Conservation (phyloP, 768 basidiomycete species). For the Serendipita vermifera region DNA sequence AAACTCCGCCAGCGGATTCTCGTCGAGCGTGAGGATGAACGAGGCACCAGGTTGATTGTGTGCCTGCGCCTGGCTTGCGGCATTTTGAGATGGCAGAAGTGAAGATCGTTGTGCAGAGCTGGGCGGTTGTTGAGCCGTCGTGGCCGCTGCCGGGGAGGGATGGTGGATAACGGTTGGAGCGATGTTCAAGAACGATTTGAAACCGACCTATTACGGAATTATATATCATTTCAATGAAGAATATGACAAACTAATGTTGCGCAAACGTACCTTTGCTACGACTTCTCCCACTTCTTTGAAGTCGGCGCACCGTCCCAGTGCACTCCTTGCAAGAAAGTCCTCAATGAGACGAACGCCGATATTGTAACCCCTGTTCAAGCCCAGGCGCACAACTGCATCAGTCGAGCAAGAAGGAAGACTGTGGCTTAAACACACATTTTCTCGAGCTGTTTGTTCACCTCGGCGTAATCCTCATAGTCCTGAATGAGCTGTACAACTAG, state of each 20-base stretch:
- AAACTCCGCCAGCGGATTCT: slow-evolving; percentile 94
- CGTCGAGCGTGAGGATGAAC: slow-evolving; percentile 81
- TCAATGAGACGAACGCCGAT: slow-evolving; percentile 94
- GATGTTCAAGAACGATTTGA: slow-evolving; percentile 94
- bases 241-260: slow-evolving; percentile 2
- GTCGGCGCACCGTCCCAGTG: slow-evolving; percentile 82
- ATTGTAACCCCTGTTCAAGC: slow-evolving; percentile 75
- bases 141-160: slow-evolving; percentile 31
- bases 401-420: too few species aligned
- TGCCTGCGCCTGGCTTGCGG: slow-evolving; percentile 1
- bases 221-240: not conserved
- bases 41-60: slow-evolving; percentile 9
- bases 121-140: not conserved
- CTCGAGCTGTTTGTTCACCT: slow-evolving; percentile 30
- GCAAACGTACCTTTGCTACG: slow-evolving; percentile 62
- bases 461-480: slow-evolving; percentile 94
- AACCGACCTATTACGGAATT: slow-evolving; percentile 61
- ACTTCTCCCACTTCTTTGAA: slow-evolving; percentile 94
- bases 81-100: slow-evolving; percentile 9
- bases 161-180: slow-evolving; percentile 69
- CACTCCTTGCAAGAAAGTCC: slow-evolving; percentile 89
- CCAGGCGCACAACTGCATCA: not conserved
- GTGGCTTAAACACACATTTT: slow-evolving; percentile 25
- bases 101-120: slow-evolving; percentile 33
- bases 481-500: slow-evolving; percentile 97